phyloP scores from a whole-genome alignment of 2,329 filamentous ascomycete genomes.

The Penicillium sp. region DNA sequence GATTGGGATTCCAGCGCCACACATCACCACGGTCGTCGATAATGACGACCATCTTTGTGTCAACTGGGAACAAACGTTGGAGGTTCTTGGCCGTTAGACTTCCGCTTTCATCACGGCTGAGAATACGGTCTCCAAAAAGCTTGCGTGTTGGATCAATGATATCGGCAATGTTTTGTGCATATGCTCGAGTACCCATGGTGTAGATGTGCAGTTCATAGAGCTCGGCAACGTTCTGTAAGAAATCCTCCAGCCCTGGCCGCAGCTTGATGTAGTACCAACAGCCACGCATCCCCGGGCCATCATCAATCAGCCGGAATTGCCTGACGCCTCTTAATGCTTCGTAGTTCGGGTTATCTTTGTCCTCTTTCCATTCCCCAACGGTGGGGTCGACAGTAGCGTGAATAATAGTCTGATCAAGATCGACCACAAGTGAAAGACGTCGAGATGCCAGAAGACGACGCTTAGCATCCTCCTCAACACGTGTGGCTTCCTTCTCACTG shows the following conservation, averaged over 20 bases:
- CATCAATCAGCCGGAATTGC: conserved; percentile 85
- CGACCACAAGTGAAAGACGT: conserved; percentile 91
- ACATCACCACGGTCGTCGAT: conserved; percentile 97
- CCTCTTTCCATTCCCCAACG: conserved; percentile 90
- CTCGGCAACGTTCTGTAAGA: conserved; percentile 73
- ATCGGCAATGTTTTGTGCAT: conserved; percentile 85
- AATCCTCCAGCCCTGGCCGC: conserved; percentile 79
- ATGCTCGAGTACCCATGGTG: conserved; percentile 98
- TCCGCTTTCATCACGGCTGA: conserved; percentile 95
- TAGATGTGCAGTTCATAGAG: conserved; percentile 97
- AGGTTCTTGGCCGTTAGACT: conserved; percentile 88
- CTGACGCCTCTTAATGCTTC: conserved; percentile 84
- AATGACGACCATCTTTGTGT: conserved; percentile 98
- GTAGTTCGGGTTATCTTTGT: conserved; percentile 86
- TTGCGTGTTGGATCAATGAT: conserved; percentile 89
- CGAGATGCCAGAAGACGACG: conserved; percentile 74
- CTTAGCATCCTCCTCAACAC: conserved; percentile 83
- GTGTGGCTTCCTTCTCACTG: conserved; percentile 75
- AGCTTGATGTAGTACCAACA: conserved; percentile 99
- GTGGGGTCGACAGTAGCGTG: conserved; percentile 97
- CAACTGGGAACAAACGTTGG: conserved; percentile 88
- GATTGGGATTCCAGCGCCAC: conserved; percentile 88
- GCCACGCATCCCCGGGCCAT: conserved; percentile 71
- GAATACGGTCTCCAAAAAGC: conserved; percentile 89
- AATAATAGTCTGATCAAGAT: conserved; percentile 97